A percentile compares a stretch with the other conserved stretches of the same genome.
Evolutionary conservation across 2,329 filamentous ascomycete genomes (phyloP).

Genomic region (Laburnicola sp.): DNA sequence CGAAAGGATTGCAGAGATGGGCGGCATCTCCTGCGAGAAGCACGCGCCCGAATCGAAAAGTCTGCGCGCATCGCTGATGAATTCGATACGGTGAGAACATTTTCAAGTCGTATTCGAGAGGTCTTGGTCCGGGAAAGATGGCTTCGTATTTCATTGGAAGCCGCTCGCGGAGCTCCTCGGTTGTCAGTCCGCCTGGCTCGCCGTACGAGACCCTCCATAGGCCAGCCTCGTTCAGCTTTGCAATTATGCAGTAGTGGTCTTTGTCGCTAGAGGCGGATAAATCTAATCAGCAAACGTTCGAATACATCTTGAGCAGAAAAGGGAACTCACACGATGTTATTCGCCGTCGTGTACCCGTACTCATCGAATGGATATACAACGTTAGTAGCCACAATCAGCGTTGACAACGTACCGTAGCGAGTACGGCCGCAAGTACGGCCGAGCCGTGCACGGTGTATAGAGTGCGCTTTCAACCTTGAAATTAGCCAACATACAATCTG

Average conservation of each 20-base stretch:
- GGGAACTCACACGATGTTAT: slow-evolving; percentile 9
- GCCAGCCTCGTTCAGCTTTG: slow-evolving; percentile 5
- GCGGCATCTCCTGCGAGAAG: slow-evolving; percentile 11
- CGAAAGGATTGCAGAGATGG: slow-evolving; percentile 13
- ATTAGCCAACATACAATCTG: no score
- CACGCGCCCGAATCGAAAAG: slow-evolving; percentile 6
- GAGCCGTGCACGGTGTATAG: no score
- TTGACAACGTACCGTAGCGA: no score
- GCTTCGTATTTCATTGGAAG: slow-evolving; percentile 10
- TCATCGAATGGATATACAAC: slow-evolving; percentile 22
- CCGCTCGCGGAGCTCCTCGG: slow-evolving; percentile 4
- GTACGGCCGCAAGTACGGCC: no score
- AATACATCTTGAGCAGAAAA: neutral
- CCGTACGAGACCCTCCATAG: slow-evolving; percentile 11
- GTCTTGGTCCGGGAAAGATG: slow-evolving; percentile 11
- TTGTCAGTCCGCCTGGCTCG: slow-evolving; percentile 5
- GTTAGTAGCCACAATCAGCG: slow-evolving; percentile 24
- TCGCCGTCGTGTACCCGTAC: slow-evolving; percentile 8
- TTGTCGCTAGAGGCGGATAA: slow-evolving; percentile 9
- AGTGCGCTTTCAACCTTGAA: no score
- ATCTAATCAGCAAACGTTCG: no score
- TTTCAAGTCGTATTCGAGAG: slow-evolving; percentile 12
- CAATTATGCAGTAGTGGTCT: slow-evolving; percentile 9
- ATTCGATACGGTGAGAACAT: slow-evolving; percentile 11
- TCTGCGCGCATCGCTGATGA: slow-evolving; percentile 11